Conservation (phyloP, 129 eudicot genomes). For the Erigeron canadensis region DNA sequence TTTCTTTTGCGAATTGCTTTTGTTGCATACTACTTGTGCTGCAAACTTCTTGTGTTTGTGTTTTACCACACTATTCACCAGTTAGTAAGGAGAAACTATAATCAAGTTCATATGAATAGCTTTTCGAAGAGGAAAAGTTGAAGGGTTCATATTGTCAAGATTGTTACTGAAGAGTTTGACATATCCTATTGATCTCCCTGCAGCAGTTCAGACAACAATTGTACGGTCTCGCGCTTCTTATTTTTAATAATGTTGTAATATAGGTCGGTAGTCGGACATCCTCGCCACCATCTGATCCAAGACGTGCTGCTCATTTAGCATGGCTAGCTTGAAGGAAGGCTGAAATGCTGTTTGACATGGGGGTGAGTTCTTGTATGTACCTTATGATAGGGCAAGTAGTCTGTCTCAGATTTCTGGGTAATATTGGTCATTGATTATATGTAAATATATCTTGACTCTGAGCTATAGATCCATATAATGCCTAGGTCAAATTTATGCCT, state of each 20-base stretch:
- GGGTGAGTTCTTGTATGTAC: constrained; percentile 32
- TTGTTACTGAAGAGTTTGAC: constrained; percentile 17
- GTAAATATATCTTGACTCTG: constrained; percentile 3
- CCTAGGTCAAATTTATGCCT: constrained; percentile 8
- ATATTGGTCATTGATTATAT: constrained; percentile 21
- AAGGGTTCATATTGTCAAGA: constrained; percentile 5
- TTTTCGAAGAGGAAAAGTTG: constrained; percentile 25
- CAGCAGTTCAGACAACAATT: constrained; percentile 29
- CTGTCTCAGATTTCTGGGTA: constrained; percentile 36
- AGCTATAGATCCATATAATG: constrained; percentile 9
- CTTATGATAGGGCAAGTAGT: constrained; percentile 23
- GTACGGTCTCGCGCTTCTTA: constrained; percentile 23
- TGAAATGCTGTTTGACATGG: constrained; percentile 13
- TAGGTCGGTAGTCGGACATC: constrained; percentile 31
- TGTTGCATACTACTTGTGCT: constrained; percentile 1
- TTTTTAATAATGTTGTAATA: constrained; percentile 29
- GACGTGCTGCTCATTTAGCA: constrained; percentile 25
- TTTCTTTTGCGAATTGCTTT: background rate
- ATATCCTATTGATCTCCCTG: constrained; percentile 22
- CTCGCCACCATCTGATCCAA: constrained; percentile 19
- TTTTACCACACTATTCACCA: constrained; percentile 1
- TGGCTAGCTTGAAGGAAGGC: constrained; percentile 34
- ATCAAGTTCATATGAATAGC: constrained; percentile 5
- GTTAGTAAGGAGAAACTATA: constrained; percentile 21
- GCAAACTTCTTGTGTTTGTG: constrained; percentile 7